Evolutionary conservation across 176 grass and related monocot species (phyloP).

Genomic region (Tillandsia leiboldiana): DNA sequence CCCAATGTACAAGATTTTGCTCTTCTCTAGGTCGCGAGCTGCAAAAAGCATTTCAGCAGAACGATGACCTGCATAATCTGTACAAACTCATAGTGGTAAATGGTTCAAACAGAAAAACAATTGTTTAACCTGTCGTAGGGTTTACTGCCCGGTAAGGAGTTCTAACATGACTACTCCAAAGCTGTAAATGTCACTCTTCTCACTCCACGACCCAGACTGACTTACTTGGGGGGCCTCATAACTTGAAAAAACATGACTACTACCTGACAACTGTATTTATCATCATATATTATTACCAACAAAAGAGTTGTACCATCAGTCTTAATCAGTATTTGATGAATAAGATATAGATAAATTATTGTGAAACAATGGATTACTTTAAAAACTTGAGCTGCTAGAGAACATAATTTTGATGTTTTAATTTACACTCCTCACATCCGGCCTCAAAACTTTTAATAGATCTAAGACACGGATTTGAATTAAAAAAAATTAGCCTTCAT

Average conservation of each 20-base stretch:
- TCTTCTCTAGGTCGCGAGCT: conserved; percentile 57
- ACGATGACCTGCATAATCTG: background rate
- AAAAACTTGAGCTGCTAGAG: background rate
- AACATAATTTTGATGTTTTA: background rate
- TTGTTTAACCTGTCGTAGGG: conserved; percentile 66
- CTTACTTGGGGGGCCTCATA: conserved; percentile 77
- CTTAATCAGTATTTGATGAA: conserved; percentile 3
- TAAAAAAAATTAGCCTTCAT: no score
- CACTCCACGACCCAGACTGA: conserved; percentile 38
- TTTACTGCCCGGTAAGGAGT: conserved; percentile 70
- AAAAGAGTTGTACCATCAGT: background rate
- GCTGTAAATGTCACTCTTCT: conserved; percentile 72
- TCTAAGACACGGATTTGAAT: background rate
- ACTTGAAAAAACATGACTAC: conserved; percentile 18
- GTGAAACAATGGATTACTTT: background rate
- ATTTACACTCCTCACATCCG: background rate
- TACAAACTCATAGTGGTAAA: background rate
- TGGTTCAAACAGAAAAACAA: background rate
- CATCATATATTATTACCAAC: conserved; percentile 4
- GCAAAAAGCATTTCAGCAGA: conserved; percentile 13
- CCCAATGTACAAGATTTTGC: conserved; percentile 75
- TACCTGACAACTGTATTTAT: conserved; percentile 49
- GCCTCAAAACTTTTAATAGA: background rate
- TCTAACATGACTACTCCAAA: conserved; percentile 91
- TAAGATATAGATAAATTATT: background rate